Evolutionary conservation across 495 filamentous ascomycete genomes (phyloP), one percentile per base, ranked within the genome.

Genomic region (Aspergillus mulundensis): DNA sequence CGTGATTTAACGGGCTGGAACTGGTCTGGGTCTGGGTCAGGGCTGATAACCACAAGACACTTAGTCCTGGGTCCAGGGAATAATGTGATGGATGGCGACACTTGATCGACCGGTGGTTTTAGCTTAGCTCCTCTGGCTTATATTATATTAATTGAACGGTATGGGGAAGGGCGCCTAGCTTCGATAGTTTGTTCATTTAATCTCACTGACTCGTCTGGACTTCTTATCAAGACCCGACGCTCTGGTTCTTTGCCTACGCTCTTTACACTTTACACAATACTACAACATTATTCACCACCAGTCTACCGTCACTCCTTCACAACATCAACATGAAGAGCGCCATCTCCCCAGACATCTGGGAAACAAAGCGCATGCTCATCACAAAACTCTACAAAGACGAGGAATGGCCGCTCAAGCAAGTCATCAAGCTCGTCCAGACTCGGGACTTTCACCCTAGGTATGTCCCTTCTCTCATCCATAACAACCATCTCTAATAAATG

Each of bases 391-490:
- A 61, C 50, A 48, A 54, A 25, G 58, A 61, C 10, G 58, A 61
- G 15, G 53, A 61, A 45, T 61, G 58, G 58, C 58, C 58, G 4
- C 48, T 61, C 12, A 61, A 61, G 44, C 58, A 61, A 21, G 58
- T 61, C 36, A 56, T 61, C 42, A 61, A 54, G 49, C 20, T 41
- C 18, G 19, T 61, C 15, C 54, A 53, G 24, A 49, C 53, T 7
- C 23, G 45, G 2, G 54, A 48, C 18, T 61, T 61, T 10, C 53
- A 54, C 11, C 58, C 58, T 0, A 61, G 58, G 58, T 57, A 50
- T 15, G 19, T 38, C 3, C 7, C 7, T 3, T 25, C 47, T 15
- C 5, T 19, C 14, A 8, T 11, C 7, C 41, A 25, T n/a, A n/a
- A n/a, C n/a, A 54, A 44, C 30, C 5, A 1, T 28, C 5, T 7